Percentiles rank a stretch among this genome's conserved stretches.
These are phyloP conservation scores for Parathielavia appendiculata DNA, from an alignment of 495 filamentous ascomycete species.

Conservation along the genomic window DNA sequence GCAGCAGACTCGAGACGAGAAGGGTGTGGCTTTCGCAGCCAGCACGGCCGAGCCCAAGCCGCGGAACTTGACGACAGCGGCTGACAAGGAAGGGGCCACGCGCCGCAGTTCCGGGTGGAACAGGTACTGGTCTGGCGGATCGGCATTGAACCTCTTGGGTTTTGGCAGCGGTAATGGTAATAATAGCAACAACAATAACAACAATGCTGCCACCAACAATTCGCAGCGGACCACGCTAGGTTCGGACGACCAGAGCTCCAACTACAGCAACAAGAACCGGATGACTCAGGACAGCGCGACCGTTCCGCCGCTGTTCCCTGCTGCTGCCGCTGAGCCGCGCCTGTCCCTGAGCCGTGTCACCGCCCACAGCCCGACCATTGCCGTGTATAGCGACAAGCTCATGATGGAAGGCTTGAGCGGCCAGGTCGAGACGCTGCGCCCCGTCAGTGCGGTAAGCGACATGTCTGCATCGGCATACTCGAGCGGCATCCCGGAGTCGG, in stretches of 20 bases:
- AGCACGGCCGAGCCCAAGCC: conserved; percentile 35
- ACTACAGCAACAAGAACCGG: conserved; percentile 49
- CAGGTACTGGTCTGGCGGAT: conserved; percentile 56
- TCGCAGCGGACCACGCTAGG: conserved; percentile 42
- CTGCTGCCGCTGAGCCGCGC: conserved; percentile 38
- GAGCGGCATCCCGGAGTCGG: conserved; percentile 51
- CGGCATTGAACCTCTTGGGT: conserved; percentile 48
- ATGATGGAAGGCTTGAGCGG: conserved; percentile 57
- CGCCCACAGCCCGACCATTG: conserved; percentile 64
- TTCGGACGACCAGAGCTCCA: conserved; percentile 47
- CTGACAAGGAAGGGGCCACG: conserved; percentile 28
- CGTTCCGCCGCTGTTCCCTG: conserved; percentile 46
- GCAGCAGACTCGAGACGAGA: conserved; percentile 33
- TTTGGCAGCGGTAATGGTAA: conserved; percentile 34
- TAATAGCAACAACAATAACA: conserved; percentile 14
- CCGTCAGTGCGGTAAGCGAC: conserved; percentile 47
- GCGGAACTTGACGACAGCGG: conserved; percentile 26
- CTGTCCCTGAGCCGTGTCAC: conserved; percentile 54
- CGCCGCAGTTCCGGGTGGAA: conserved; percentile 58
- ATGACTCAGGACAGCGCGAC: conserved; percentile 51
- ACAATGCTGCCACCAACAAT: conserved; percentile 13
- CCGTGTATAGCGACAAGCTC: conserved; percentile 45
- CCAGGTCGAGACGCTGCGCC: conserved; percentile 52
- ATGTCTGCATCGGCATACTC: conserved; percentile 51
- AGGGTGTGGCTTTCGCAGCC: conserved; percentile 40